Base-by-base conservation (phyloP, 2,329 filamentous ascomycete genomes). In the Xylariomycetidae sp. region DNA sequence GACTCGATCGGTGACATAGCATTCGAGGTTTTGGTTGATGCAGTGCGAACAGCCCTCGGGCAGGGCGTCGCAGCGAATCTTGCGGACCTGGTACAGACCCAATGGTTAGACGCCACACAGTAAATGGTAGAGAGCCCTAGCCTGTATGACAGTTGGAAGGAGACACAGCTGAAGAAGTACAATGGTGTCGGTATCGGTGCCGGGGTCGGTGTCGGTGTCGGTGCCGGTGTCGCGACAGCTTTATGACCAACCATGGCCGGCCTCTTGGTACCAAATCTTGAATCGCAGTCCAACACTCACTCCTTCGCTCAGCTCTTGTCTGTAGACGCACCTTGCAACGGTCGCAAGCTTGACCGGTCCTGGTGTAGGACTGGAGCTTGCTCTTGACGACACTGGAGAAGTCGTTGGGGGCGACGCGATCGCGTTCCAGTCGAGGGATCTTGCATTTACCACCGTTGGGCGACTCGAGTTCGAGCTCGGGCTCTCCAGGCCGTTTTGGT, bases 311-410 rank as follows among this genome's bases (percentile, higher is more conserved):
- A n/a, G n/a, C n/a, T n/a, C n/a, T n/a, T n/a, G n/a, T n/a, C n/a
- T n/a, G n/a, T n/a, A n/a, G n/a, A 51, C 70, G 49, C 59, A 86
- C 83, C 74, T 90, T 92, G 72, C 88, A 94, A 36, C 88, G 74
- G 62, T 94, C 87, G 69, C 87, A 94, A 19, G 87, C 87, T 63
- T 94, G 87, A 8, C 87, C 87, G 0, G 87, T 94, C 37, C 74
- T 66, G 14, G 71, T 73, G 43, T 74, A 74, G 4, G 70, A 68
- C 43, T 70, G 67, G 27, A 77, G 57, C 34, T 72, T 69, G 50
- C 59, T 72, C 61, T 76, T 76, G 44, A 77, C 70, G 19, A 72
- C 68, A 36, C 59, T 67, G 4, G 72, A 77, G 42, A 75, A 77
- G 44, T 74, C 70, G 31, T 70, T 54, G 15, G 49, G 45, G 20